Evolutionary conservation across 2,329 filamentous ascomycete species (phyloP).

Genomic region (Aspergillus eucalypticola): DNA sequence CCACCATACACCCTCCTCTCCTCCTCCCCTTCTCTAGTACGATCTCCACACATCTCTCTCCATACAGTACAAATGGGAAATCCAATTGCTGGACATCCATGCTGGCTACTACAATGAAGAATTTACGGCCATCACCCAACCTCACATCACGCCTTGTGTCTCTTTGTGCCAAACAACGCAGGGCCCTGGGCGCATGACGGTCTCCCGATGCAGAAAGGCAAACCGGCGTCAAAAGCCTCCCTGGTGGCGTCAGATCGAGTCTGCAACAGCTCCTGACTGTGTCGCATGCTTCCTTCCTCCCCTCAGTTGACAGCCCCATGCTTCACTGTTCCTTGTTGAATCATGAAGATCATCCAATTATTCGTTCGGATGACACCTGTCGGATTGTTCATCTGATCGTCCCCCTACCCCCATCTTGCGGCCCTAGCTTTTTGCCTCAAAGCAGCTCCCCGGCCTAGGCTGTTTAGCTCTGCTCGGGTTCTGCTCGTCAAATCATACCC

Average conservation of each 20-base stretch:
- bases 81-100: background rate
- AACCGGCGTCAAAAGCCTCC: slow-evolving; percentile 3
- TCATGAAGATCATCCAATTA: background rate
- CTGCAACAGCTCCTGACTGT: slow-evolving; percentile 4
- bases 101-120: background rate
- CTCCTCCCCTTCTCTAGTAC: too few species aligned
- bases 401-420: background rate
- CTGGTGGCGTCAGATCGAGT: slow-evolving; percentile 11
- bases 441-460: background rate
- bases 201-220: slow-evolving; percentile 10
- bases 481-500: slow-evolving; percentile 10
- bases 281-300: background rate
- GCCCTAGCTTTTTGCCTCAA: background rate
- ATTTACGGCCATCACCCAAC: too few species aligned
- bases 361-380: slow-evolving; percentile 9
- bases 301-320: background rate
- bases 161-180: background rate
- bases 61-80: too few species aligned
- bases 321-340: background rate
- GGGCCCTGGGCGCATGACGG: slow-evolving; percentile 15
- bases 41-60: too few species aligned
- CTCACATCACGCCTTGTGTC: background rate
- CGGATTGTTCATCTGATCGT: slow-evolving; percentile 15
- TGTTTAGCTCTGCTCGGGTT: background rate
- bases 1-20: background rate